Evolutionary conservation across 2,329 filamentous ascomycete genomes (phyloP).

Genomic region (Clonostachys chloroleuca): DNA sequence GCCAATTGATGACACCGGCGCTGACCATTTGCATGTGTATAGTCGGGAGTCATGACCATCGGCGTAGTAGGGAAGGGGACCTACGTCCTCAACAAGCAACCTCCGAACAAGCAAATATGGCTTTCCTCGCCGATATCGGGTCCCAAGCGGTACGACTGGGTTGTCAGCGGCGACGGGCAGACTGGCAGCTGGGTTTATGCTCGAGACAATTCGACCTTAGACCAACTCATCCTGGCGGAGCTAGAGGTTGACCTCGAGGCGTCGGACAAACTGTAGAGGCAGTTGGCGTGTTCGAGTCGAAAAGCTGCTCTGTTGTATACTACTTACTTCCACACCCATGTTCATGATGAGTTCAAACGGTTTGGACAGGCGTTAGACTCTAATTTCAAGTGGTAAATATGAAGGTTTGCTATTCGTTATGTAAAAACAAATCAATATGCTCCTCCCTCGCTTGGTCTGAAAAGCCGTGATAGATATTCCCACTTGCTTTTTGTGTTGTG

Average conservation of each 20-base stretch:
- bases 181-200: constrained; percentile 82
- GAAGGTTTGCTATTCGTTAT: background rate
- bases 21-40: constrained; percentile 9
- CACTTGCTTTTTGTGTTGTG: no score
- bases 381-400: background rate
- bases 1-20: background rate
- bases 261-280: constrained; percentile 15
- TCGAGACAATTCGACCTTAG: constrained; percentile 74
- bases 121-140: constrained; percentile 86
- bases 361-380: no score
- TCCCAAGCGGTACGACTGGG: constrained; percentile 92
- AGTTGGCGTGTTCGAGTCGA: background rate
- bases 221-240: constrained; percentile 70
- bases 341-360: background rate
- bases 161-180: constrained; percentile 67
- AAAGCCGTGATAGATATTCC: no score
- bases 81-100: constrained; percentile 98
- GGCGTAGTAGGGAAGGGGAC: constrained; percentile 65
- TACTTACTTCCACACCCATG: background rate
- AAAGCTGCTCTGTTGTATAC: background rate
- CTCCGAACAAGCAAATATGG: constrained; percentile 97
- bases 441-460: no score
- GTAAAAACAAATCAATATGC: background rate
- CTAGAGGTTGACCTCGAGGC: constrained; percentile 60
- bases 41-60: constrained; percentile 86